Evolutionary conservation across 768 basidiomycete species (phyloP).

Genomic region (Lentinula raphanica): DNA sequence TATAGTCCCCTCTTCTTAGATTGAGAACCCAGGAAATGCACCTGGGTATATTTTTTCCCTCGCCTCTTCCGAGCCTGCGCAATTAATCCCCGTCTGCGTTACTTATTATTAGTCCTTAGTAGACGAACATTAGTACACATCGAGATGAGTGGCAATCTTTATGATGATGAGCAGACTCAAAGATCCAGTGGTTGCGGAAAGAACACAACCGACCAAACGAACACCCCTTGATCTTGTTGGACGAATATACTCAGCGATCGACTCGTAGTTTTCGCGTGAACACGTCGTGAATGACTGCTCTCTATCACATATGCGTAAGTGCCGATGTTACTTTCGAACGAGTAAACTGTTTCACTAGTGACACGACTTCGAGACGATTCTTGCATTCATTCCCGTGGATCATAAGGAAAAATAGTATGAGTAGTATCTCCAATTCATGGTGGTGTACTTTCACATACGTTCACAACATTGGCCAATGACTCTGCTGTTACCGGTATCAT

Average conservation of each 20-base stretch:
- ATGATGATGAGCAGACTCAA: not conserved
- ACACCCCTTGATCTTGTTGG: not conserved
- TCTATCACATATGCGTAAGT: not conserved
- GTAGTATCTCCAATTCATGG: too few relatives aligned
- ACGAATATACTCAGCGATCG: not conserved
- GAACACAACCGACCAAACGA: not conserved
- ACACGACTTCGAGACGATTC: too few relatives aligned
- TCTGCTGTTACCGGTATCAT: too few relatives aligned
- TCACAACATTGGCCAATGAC: too few relatives aligned
- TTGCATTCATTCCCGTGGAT: too few relatives aligned
- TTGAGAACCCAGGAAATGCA: not conserved
- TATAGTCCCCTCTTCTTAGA: too few relatives aligned
- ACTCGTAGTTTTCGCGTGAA: not conserved
- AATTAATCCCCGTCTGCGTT: not conserved
- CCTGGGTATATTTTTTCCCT: not conserved
- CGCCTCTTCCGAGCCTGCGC: not conserved
- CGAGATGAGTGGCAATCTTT: not conserved
- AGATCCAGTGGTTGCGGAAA: too few relatives aligned
- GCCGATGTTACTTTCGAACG: not conserved
- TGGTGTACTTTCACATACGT: too few relatives aligned
- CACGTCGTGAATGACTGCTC: not conserved
- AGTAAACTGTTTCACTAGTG: too few relatives aligned
- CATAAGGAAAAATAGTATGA: too few relatives aligned
- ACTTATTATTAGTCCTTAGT: not conserved
- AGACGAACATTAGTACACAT: not conserved